Percentiles rank a stretch among this genome's conserved stretches.
Conservation (phyloP, 2,329 filamentous ascomycete genomes). For the Aspergillus ochraceoroseus region DNA sequence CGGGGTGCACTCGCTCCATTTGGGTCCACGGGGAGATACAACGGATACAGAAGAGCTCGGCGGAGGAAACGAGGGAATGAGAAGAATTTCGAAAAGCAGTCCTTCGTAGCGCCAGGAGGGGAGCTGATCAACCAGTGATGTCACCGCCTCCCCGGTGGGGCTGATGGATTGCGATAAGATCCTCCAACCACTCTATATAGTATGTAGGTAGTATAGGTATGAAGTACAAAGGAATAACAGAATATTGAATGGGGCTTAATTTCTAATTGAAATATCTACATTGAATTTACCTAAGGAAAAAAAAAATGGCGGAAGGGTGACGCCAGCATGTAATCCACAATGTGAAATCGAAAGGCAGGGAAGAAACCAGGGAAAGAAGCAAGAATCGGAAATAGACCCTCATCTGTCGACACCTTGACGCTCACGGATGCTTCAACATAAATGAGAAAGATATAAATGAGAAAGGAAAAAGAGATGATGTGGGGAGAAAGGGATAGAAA, state of each 20-base stretch:
- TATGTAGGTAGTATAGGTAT: too few relatives aligned
- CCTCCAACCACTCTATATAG: too few relatives aligned
- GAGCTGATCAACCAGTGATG: slow-evolving; percentile 27
- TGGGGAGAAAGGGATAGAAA: slow-evolving; percentile 14
- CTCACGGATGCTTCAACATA: slow-evolving; percentile 33
- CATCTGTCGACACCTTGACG: slow-evolving; percentile 30
- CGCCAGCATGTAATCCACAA: slow-evolving; percentile 11
- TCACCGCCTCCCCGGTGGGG: slow-evolving; percentile 34
- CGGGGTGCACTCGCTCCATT: slow-evolving; percentile 35
- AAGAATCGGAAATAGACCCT: slow-evolving; percentile 16
- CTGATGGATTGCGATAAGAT: too few relatives aligned
- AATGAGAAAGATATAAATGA: too few relatives aligned
- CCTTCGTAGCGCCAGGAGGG: slow-evolving; percentile 7
- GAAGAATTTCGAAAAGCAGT: slow-evolving; percentile 3
- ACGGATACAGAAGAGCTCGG: neutral
- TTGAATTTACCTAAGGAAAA: slow-evolving; percentile 8
- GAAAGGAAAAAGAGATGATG: slow-evolving; percentile 16
- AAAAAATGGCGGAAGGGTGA: slow-evolving; percentile 7
- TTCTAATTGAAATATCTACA: slow-evolving; percentile 7
- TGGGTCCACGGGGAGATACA: neutral
- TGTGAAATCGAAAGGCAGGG: slow-evolving; percentile 2
- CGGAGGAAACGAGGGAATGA: slow-evolving; percentile 1
- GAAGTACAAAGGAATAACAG: too few relatives aligned
- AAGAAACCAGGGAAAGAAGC: slow-evolving; percentile 7
- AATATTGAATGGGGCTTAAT: too few relatives aligned